Conservation (phyloP, 1,284 basidiomycete genomes). For the Tylopilus sp. region DNA sequence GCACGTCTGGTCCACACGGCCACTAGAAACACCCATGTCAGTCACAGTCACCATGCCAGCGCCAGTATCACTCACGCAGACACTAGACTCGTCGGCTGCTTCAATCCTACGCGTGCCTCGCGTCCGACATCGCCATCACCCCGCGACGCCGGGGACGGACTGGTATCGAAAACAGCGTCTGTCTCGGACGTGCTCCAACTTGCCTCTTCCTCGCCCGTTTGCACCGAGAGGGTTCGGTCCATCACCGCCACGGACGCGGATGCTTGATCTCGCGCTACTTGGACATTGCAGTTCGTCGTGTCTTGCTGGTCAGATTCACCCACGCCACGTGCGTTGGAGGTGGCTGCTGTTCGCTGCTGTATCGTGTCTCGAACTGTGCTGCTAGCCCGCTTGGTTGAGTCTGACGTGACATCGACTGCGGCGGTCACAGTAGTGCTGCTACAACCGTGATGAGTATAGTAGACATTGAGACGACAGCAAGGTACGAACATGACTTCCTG, state of each 20-base stretch:
- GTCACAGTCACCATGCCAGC: background rate
- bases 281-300: too few relatives aligned
- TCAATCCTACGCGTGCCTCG: background rate
- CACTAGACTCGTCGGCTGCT: background rate
- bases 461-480: background rate
- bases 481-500: slow-evolving; percentile 7
- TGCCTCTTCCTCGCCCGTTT: background rate
- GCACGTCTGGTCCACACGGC: background rate
- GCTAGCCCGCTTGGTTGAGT: background rate
- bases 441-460: slow-evolving; percentile 5
- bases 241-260: background rate
- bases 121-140: background rate
- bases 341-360: background rate
- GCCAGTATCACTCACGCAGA: slow-evolving; percentile 12
- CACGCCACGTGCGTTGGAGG: background rate
- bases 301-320: background rate
- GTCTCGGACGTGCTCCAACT: background rate
- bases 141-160: background rate
- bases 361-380: background rate
- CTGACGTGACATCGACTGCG: background rate
- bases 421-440: background rate
- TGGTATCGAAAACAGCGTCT: background rate
- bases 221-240: background rate
- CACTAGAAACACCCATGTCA: slow-evolving; percentile 5
- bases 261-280: background rate